Base-by-base conservation (phyloP, 2,329 filamentous ascomycete species). In the Raffaelea ambrosiae region DNA sequence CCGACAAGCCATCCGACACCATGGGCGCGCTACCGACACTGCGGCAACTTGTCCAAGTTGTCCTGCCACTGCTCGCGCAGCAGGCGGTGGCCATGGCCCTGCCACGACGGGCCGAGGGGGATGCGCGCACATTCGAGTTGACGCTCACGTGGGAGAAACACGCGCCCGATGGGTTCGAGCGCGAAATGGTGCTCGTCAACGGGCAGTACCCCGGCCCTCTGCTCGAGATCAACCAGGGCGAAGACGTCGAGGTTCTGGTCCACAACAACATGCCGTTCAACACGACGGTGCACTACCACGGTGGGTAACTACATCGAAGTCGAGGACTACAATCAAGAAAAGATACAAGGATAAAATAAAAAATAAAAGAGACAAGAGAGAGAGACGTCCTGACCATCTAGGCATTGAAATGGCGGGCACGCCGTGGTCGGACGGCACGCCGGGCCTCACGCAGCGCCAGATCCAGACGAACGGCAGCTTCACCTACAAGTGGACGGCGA, bases 171-270 rank as follows among this genome's bases (percentile, higher is more conserved):
- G 76, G 77, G 21, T 63, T 67, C 48, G 49, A 59, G 0, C 61
- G 68, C 13, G 53, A 69, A 38, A 69, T 73, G 62, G 55, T 72
- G 52, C 63, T 83, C 39, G 62, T 81, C 56, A 84, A 84, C 52
- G 74, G 73, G 11, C 69, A 78, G 55, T 79, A 76, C 43, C 81
- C 83, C 0, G 83, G 80, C 0, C 83, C 83, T 0, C 63, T 68
- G 2, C 68, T 86, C 9, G 68, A 74, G 43, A 67, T 74, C 9
- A 62, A 70, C 40, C 69, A 78, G 58, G 76, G 73, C 18, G 74
- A 79, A 47, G 58, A 62, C 20, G 66, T 75, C 3, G 56, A 64
- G n/a, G 60, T 75, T 5, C 54, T 58, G 3, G 69, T 77, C 3
- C 55, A 63, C 38, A 78, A 79, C 54, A 52, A 63, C 5, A 65